These are phyloP conservation scores for Bolboschoenoplectus hybrid DNA, from an alignment of 202 grass and related monocot species.

Conservation along the genomic window DNA sequence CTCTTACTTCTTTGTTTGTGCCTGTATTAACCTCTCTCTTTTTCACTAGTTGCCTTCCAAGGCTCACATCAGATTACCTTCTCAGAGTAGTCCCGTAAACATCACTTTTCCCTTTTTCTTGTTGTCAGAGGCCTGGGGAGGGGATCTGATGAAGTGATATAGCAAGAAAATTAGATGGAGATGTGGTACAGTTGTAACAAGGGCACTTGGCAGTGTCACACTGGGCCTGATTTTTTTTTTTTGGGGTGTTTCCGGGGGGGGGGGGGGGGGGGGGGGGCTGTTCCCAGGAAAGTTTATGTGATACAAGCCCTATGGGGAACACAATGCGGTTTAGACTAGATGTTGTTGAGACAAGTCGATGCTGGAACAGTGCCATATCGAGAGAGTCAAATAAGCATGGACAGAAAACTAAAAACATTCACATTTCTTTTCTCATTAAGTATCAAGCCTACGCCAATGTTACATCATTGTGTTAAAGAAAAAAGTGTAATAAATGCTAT, in stretches of 20 bases:
- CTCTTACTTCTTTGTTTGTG: background rate
- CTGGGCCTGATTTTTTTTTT: background rate
- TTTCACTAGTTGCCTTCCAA: background rate
- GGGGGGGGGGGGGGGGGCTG: too few relatives aligned
- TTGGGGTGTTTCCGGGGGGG: too few relatives aligned
- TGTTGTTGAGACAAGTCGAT: background rate
- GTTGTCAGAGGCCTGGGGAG: background rate
- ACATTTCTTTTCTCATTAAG: too few relatives aligned
- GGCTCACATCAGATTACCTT: background rate
- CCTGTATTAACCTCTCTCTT: background rate
- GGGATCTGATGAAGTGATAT: background rate
- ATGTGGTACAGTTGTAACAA: background rate
- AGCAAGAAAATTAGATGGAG: background rate
- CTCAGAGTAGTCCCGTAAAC: background rate
- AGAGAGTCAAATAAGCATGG: too few relatives aligned
- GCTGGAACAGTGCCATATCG: background rate
- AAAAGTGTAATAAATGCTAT: too few relatives aligned
- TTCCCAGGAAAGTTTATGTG: too few relatives aligned
- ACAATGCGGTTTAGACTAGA: background rate
- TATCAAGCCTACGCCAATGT: too few relatives aligned
- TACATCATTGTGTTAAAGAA: too few relatives aligned
- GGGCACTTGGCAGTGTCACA: background rate
- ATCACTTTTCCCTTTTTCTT: background rate
- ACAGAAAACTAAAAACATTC: too few relatives aligned
- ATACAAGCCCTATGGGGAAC: background rate